phyloP scores from a whole-genome alignment of 2,329 filamentous ascomycete genomes.

The Pseudohalonectria lignicola region DNA sequence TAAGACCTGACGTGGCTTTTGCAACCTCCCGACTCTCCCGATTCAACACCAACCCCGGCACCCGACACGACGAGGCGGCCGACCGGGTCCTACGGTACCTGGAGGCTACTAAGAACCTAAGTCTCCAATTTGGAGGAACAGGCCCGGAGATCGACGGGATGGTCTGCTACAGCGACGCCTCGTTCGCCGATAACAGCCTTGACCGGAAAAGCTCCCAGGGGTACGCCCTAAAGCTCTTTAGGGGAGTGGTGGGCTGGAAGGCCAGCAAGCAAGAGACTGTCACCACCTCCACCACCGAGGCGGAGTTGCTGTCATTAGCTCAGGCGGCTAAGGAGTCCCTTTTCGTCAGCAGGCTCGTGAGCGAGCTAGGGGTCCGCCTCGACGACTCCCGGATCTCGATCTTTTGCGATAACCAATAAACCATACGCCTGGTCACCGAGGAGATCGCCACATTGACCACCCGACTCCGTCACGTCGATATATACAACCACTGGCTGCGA shows the following conservation, averaged over 20 bases:
- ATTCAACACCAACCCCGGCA: not conserved
- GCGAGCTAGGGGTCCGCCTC: not conserved
- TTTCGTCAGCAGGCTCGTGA: not conserved
- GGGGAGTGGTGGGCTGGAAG: slow-evolving; percentile 1
- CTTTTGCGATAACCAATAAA: not conserved
- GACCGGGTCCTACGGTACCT: not conserved
- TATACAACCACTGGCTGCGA: not conserved
- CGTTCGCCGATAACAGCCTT: not conserved
- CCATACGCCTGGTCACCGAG: not conserved
- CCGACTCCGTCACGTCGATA: not conserved
- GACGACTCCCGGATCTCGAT: not conserved
- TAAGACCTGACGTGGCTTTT: not conserved
- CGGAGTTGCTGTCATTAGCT: slow-evolving; percentile 2
- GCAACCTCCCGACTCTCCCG: not conserved
- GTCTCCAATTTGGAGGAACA: not conserved
- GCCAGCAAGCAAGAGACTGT: slow-evolving; percentile 6
- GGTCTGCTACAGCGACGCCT: not conserved
- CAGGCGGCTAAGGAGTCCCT: not conserved
- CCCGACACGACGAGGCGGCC: not conserved
- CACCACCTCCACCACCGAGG: slow-evolving; percentile 5
- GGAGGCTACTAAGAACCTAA: not conserved
- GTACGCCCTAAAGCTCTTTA: slow-evolving; percentile 1
- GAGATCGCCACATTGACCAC: not conserved
- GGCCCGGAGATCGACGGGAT: not conserved
- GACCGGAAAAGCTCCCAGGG: not conserved